phyloP scores from a whole-genome alignment of 1,284 basidiomycete species.

The Schizopora paradoxa region DNA sequence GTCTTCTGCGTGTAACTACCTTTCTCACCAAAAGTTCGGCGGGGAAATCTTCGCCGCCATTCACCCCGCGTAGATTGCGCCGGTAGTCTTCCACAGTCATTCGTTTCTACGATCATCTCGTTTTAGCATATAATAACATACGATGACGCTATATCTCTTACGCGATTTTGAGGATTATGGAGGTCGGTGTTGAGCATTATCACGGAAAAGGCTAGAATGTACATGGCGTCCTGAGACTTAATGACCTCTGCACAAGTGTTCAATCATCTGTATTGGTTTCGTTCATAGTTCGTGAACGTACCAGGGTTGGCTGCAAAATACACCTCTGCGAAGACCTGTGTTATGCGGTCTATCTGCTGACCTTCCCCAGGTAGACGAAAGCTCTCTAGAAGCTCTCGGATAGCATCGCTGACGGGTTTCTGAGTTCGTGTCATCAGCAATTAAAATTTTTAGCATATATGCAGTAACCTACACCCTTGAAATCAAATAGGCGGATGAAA shows the following conservation, averaged over 20 bases:
- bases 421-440: conserved; percentile 29
- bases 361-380: conserved; percentile 95
- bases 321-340: conserved; percentile 89
- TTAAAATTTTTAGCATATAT: conserved; percentile 2
- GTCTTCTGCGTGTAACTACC: no score
- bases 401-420: conserved; percentile 93
- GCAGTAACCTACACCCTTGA: conserved; percentile 64
- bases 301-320: conserved; percentile 86
- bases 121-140: conserved; percentile 9
- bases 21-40: conserved; percentile 74
- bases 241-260: conserved; percentile 65
- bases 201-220: conserved; percentile 92
- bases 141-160: conserved; percentile 33
- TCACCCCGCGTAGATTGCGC: conserved; percentile 90
- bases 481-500: conserved; percentile 89
- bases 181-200: conserved; percentile 99
- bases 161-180: conserved; percentile 93
- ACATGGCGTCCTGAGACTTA: conserved; percentile 88
- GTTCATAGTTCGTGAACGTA: no score
- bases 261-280: neutral
- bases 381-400: conserved; percentile 90
- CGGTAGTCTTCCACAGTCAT: conserved; percentile 96
- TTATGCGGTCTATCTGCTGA: conserved; percentile 92
- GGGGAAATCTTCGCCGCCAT: conserved; percentile 82
- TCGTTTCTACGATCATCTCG: conserved; percentile 60